Percentiles rank a stretch among this genome's conserved stretches.
Evolutionary conservation across 306 rosid genomes (phyloP).

Genomic region (Pyrus bretschneideri): DNA sequence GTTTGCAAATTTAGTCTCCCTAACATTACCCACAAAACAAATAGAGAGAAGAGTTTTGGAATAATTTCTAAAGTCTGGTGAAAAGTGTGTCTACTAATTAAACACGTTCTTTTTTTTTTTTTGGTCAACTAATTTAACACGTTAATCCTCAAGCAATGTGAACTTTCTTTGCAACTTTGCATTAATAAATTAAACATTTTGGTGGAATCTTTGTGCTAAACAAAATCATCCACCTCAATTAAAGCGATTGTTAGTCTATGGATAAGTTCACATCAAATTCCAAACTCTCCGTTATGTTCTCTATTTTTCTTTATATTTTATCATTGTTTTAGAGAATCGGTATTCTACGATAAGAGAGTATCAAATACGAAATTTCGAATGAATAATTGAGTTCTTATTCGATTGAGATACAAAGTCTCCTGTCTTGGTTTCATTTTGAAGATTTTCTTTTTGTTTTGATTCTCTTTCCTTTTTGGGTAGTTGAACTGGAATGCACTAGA

Average conservation of each 20-base stretch:
- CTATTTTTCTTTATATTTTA: no score
- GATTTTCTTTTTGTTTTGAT: neutral
- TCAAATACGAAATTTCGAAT: no score
- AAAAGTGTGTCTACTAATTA: constrained; percentile 8
- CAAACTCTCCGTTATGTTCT: no score
- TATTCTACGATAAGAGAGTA: no score
- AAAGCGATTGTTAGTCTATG: no score
- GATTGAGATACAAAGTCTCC: neutral
- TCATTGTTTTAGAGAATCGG: no score
- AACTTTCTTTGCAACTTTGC: no score
- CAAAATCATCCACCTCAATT: neutral
- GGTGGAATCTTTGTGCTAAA: neutral
- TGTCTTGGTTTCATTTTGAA: neutral
- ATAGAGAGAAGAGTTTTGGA: neutral
- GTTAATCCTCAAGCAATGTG: neutral
- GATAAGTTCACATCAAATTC: no score
- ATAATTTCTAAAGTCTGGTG: constrained; percentile 2
- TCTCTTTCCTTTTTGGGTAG: constrained; percentile 14
- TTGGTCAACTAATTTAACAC: neutral
- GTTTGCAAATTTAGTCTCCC: no score
- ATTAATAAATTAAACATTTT: neutral
- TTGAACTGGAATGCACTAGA: constrained; percentile 37
- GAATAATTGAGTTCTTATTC: no score
- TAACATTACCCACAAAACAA: neutral
- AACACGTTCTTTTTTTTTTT: neutral